phyloP scores from a whole-genome alignment of 805 yeast genomes.

The Candida sithepensis region DNA sequence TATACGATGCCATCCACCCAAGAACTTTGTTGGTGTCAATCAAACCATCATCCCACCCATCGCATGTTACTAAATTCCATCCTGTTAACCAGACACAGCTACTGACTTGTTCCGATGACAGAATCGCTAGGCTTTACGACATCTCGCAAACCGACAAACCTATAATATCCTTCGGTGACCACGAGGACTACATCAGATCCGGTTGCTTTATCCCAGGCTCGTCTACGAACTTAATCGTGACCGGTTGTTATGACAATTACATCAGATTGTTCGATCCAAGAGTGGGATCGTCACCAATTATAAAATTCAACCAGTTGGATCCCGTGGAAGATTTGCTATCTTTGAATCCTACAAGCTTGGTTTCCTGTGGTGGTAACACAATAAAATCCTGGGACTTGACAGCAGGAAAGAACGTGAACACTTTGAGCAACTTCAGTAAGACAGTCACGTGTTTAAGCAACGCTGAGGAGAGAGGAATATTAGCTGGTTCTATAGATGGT shows the following conservation, averaged over 20 bases:
- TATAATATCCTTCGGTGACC: conserved; percentile 62
- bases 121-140: conserved; percentile 84
- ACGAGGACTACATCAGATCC: conserved; percentile 84
- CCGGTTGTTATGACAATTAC: conserved; percentile 91
- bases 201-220: conserved; percentile 68
- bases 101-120: conserved; percentile 88
- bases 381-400: conserved; percentile 91
- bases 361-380: conserved; percentile 75
- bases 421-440: conserved; percentile 84
- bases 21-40: conserved; percentile 75
- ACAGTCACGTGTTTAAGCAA: conserved; percentile 82
- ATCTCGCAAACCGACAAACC: conserved; percentile 77
- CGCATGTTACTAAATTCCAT: conserved; percentile 92
- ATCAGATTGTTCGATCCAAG: conserved; percentile 85
- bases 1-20: conserved; percentile 71
- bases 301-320: conserved; percentile 63
- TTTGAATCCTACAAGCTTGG: conserved; percentile 67
- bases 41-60: conserved; percentile 80
- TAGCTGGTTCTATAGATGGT: conserved; percentile 95
- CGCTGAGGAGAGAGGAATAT: conserved; percentile 71
- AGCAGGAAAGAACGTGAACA: conserved; percentile 66
- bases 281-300: conserved; percentile 47
- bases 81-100: conserved; percentile 70
- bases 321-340: conserved; percentile 88
- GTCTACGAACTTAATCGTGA: conserved; percentile 66